These are phyloP conservation scores for Dionaea muscipula DNA, from an alignment of 179 eudicot species.

Conservation along the genomic window DNA sequence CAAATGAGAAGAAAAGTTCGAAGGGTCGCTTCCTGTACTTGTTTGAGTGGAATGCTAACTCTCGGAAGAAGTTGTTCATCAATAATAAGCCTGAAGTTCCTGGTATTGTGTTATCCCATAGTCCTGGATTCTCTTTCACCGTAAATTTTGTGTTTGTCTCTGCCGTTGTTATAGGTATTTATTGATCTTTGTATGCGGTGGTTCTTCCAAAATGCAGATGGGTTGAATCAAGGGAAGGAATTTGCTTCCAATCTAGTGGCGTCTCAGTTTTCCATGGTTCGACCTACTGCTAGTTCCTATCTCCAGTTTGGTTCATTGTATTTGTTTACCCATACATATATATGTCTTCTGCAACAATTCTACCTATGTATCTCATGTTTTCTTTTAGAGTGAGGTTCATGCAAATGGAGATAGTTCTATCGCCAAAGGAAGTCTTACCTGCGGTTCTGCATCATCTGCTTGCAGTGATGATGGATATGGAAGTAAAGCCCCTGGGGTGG, in stretches of 20 bases:
- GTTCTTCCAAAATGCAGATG: conserved; percentile 24
- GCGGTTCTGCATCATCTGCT: conserved; percentile 28
- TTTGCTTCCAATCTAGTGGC: conserved; percentile 23
- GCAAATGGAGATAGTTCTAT: conserved; percentile 33
- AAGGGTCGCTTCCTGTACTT: conserved; percentile 78
- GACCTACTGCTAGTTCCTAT: conserved; percentile 7
- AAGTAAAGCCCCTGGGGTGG: conserved; percentile 73
- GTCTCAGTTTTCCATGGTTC: conserved; percentile 40
- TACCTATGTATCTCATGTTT: conserved; percentile 1
- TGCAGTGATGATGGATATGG: conserved; percentile 46
- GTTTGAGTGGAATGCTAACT: conserved; percentile 91
- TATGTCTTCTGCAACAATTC: background rate
- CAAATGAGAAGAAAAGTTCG: conserved; percentile 45
- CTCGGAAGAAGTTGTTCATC: conserved; percentile 70
- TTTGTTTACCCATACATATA: too few relatives aligned
- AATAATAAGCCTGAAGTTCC: conserved; percentile 43
- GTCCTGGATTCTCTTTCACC: background rate
- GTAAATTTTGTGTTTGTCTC: background rate
- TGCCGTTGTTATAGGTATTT: background rate
- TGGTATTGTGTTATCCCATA: conserved; percentile 24
- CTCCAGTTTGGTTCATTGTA: background rate
- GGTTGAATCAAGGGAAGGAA: conserved; percentile 40
- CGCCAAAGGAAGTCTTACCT: conserved; percentile 29
- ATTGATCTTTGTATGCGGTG: background rate
- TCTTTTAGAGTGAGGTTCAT: conserved; percentile 33